Percentiles rank a stretch among this genome's conserved stretches.
Evolutionary conservation across 257 asterid species (phyloP).

Genomic region (Capsicum chinense): DNA sequence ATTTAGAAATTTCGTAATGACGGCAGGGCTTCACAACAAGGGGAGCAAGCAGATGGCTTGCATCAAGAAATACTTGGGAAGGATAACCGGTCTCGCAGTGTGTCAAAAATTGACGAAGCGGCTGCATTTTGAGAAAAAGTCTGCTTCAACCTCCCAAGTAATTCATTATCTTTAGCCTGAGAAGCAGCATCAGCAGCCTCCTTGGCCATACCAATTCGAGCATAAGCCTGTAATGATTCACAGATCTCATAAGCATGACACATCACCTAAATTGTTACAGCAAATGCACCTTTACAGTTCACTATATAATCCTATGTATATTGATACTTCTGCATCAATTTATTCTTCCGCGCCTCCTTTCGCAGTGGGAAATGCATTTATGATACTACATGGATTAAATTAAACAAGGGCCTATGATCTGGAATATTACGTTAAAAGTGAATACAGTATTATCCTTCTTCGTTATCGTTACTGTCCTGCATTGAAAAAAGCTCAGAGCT

Average conservation of each 20-base stretch:
- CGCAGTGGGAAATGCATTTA: neutral
- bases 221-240: constrained; percentile 69
- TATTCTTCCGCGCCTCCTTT: constrained; percentile 15
- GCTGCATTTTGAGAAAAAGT: constrained; percentile 73
- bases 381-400: neutral
- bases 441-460: neutral
- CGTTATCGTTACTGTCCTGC: neutral
- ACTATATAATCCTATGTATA: neutral
- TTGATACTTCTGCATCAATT: neutral
- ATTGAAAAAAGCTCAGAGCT: neutral
- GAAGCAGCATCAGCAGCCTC: constrained; percentile 96
- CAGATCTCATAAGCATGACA: constrained; percentile 11
- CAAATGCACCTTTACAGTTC: neutral
- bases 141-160: constrained; percentile 71
- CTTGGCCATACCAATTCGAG: constrained; percentile 92
- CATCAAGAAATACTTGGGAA: constrained; percentile 76
- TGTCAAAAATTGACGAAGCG: constrained; percentile 77
- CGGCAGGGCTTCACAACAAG: neutral
- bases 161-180: constrained; percentile 89
- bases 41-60: neutral
- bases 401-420: neutral
- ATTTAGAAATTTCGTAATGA: neutral
- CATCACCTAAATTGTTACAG: neutral
- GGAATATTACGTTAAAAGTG: neutral
- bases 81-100: constrained; percentile 78